Percentiles rank a stretch among this genome's conserved stretches.
Evolutionary conservation across 2,329 filamentous ascomycete species (phyloP).

Genomic region (Volutella citrinella): DNA sequence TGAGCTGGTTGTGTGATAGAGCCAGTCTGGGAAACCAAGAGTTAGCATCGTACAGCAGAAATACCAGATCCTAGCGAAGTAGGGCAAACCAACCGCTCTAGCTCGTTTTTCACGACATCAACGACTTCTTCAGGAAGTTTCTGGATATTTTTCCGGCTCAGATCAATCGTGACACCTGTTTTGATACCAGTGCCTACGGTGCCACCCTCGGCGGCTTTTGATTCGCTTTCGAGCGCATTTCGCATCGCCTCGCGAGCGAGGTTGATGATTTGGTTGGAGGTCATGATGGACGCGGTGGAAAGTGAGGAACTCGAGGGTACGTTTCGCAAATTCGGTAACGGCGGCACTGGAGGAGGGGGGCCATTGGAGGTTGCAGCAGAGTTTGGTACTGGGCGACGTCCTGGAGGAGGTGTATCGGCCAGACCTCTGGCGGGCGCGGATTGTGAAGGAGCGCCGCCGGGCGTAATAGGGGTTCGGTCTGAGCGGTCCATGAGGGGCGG

Average conservation of each 20-base stretch:
- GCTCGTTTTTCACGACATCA: constrained; percentile 69
- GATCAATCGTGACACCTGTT: constrained; percentile 73
- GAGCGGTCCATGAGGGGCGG: constrained; percentile 33
- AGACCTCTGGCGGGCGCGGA: constrained; percentile 32
- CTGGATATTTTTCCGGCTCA: constrained; percentile 72
- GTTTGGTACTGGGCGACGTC: constrained; percentile 37
- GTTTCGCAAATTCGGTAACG: constrained; percentile 47
- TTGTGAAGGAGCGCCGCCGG: constrained; percentile 20
- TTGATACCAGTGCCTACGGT: constrained; percentile 59
- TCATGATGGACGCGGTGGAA: constrained; percentile 50
- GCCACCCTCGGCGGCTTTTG: constrained; percentile 58
- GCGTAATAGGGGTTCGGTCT: constrained; percentile 29
- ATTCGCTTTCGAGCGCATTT: constrained; percentile 63
- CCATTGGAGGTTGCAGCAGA: constrained; percentile 39
- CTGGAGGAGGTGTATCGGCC: constrained; percentile 38
- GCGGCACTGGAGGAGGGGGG: constrained; percentile 40
- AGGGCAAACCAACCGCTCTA: constrained; percentile 67
- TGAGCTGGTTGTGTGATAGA: constrained; percentile 75
- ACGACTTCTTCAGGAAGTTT: constrained; percentile 71
- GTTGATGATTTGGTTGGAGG: constrained; percentile 61
- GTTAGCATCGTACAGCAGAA: too few relatives aligned
- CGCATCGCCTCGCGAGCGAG: constrained; percentile 67
- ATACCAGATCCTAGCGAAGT: too few relatives aligned
- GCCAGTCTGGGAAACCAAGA: constrained; percentile 59
- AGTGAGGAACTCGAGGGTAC: constrained; percentile 45